Base-by-base conservation (phyloP, 2,329 filamentous ascomycete species). In the Emericellopsis atlantica region DNA sequence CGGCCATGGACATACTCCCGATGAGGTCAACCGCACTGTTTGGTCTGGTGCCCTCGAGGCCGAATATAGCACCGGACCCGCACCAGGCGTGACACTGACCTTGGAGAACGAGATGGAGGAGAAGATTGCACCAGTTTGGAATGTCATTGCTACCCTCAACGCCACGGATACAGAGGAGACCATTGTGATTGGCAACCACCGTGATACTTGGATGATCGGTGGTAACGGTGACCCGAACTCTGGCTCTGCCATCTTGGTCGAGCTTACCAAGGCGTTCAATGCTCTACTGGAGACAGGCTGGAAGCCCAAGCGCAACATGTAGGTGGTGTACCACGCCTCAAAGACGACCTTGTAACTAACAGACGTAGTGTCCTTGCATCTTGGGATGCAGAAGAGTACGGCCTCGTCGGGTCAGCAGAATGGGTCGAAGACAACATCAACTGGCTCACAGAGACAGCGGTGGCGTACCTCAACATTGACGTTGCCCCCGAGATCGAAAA, bases 151-250 rank as follows among this genome's bases (percentile, higher is more conserved):
- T 18, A 66, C 83, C 23, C 84, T 93, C 54, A 89, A 89, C 47
- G 86, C 86, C 7, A 80, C 79, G 1, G 73, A 86, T 37, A 59
- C 73, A 0, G 82, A 89, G 44, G 84, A 90, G 51, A 84, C 87
- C 0, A 67, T 92, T 29, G 67, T 93, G 9, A 51, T 89, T 40
- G 85, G 86, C 5, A 92, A 90, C 49, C 86, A 92, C 52, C 74
- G 84, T 22, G 86, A 92, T 57, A 81, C 84, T 0, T 90, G 84
- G 84, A 80, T 88, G 55, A 75, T 81, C 36, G 85, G 86, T n/a
- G 85, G 86, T 21, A 84, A 84, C n/a, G 83, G 74, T 4, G 85
- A 92, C 48, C 86, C 86, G 0, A 89, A 89, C 60, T 84, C 81
- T 45, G 86, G 86, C 39, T 85, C 81, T 8, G 82, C 86, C 1